Base-by-base conservation (phyloP, 2,329 filamentous ascomycete genomes). In the Boeremia exigua region DNA sequence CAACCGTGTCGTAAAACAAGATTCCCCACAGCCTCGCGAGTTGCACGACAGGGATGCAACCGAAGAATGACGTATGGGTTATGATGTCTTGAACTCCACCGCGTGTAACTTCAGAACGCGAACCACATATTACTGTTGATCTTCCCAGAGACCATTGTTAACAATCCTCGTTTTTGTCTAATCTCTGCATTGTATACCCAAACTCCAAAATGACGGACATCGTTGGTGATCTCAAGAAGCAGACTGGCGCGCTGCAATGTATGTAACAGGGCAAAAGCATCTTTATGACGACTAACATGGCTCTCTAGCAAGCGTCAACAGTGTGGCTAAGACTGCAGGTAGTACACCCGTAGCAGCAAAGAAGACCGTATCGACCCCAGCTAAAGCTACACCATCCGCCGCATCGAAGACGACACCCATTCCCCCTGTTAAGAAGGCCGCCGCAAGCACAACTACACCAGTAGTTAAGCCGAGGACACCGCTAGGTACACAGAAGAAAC, bases 171-270 rank as follows among this genome's bases (percentile, higher is more conserved):
- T 23, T 23, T 43, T 32, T 15, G 6, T 23, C n/a, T 43, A 11
- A 32, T 8, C 6, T 15, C 15, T 32, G 42, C 10, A 25, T 23
- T n/a, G 44, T 27, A 17, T 32, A 33, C 14, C 6, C 12, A 19
- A 27, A 17, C 1, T 29, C n/a, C 54, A 68, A 47, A 8, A 74
- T 74, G 72, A 68, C 70, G 14, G 53, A 56, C 15, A 64, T 66
- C n/a, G 54, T 78, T 23, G 70, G 75, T 29, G 67, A 77, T 10
- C 62, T 78, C 43, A 78, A 78, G 67, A 69, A 77, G 62, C 77
- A 78, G 61, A 77, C 76, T 52, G 71, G 69, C 56, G 73, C 71
- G 17, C 69, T 79, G 32, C 71, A 78, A 68, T 70, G 77, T 78
- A 65, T 54, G 74, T 60, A 38, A 12, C 12, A 23, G 19, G 5